These are phyloP conservation scores for Lepiota subincarnata DNA, from an alignment of 768 basidiomycete species.

Conservation along the genomic window DNA sequence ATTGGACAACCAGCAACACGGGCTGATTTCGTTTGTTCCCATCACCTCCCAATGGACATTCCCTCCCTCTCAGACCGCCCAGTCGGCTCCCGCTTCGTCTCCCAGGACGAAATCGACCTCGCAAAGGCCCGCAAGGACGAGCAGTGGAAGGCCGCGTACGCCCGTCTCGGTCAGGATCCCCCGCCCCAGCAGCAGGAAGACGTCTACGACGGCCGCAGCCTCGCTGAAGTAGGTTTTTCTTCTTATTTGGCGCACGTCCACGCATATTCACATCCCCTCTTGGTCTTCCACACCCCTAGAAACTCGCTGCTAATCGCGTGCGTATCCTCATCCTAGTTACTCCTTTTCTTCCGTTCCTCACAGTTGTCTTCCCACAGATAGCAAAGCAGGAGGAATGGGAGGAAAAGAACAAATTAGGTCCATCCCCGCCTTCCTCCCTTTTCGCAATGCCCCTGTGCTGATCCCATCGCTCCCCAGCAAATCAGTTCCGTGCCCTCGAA, in stretches of 20 bases:
- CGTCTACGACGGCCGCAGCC: conserved; percentile 76
- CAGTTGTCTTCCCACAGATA: conserved; percentile 40
- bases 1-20: not conserved
- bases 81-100: conserved; percentile 83
- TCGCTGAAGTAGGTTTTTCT: conserved; percentile 71
- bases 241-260: conserved; percentile 15
- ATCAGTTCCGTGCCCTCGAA: conserved; percentile 85
- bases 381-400: conserved; percentile 95
- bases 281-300: conserved; percentile 52
- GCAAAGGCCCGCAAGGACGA: conserved; percentile 72
- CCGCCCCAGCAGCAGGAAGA: conserved; percentile 75
- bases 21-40: conserved; percentile 2
- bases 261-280: conserved; percentile 44
- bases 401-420: conserved; percentile 76
- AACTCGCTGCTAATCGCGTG: conserved; percentile 87
- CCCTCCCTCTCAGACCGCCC: conserved; percentile 69
- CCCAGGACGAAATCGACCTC: conserved; percentile 71
- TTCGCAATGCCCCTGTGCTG: not conserved
- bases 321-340: conserved; percentile 17
- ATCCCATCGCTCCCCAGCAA: conserved; percentile 41
- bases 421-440: conserved; percentile 15
- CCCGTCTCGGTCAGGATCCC: conserved; percentile 81
- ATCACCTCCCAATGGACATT: conserved; percentile 27
- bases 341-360: not conserved
- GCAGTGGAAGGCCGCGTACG: conserved; percentile 90